These are phyloP conservation scores for Kazachstania sp. DNA, from an alignment of 1,139 yeast genomes.

Conservation along the genomic window DNA sequence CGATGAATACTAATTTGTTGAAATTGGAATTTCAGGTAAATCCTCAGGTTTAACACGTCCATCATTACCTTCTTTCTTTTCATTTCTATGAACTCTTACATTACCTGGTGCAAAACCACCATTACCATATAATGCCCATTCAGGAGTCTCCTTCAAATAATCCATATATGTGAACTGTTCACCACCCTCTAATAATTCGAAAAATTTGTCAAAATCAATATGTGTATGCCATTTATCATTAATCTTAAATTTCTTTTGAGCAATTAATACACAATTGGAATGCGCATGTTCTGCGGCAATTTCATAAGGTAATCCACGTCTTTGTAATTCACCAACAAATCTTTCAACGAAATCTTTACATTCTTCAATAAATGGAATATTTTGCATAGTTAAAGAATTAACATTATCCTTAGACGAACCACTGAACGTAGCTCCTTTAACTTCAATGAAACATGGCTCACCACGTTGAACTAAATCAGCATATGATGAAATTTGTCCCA, in stretches of 20 bases:
- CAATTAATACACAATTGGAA: conserved; percentile 83
- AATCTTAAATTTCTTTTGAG: conserved; percentile 62
- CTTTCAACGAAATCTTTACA: conserved; percentile 65
- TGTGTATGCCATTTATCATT: conserved; percentile 81
- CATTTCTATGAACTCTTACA: conserved; percentile 57
- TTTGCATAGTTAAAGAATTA: conserved; percentile 88
- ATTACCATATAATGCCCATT: conserved; percentile 88
- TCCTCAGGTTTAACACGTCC: conserved; percentile 1
- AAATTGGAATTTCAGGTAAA: conserved; percentile 4
- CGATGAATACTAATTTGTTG: no score
- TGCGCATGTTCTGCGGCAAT: conserved; percentile 95
- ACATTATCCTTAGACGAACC: conserved; percentile 76
- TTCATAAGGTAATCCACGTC: conserved; percentile 63
- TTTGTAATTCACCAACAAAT: conserved; percentile 49
- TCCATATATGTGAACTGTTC: conserved; percentile 68
- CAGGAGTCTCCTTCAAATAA: conserved; percentile 72
- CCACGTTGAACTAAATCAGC: conserved; percentile 83
- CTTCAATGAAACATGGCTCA: conserved; percentile 79
- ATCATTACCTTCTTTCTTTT: conserved; percentile 35
- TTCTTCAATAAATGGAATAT: conserved; percentile 89
- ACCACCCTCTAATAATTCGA: conserved; percentile 58
- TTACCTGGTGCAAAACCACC: conserved; percentile 92
- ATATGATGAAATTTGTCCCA: conserved; percentile 73
- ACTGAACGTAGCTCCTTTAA: conserved; percentile 91
- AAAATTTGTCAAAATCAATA: conserved; percentile 72